Conservation (phyloP, 179 eudicot genomes). For the Beta corolliflora region DNA sequence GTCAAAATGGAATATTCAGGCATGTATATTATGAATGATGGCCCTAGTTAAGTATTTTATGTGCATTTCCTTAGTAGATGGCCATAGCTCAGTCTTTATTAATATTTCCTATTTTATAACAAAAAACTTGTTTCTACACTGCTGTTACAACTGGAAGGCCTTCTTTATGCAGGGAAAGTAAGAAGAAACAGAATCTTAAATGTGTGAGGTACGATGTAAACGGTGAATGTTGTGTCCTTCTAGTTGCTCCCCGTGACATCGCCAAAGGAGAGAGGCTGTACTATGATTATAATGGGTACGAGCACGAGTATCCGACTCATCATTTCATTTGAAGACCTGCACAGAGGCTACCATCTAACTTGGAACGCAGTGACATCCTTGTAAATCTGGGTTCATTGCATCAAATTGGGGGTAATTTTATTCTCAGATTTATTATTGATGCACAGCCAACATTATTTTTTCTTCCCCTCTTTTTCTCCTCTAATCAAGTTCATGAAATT, state of each 20-base stretch:
- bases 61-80: too few relatives aligned
- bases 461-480: not conserved
- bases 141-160: not conserved
- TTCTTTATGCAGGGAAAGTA: conserved; percentile 61
- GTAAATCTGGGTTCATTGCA: not conserved
- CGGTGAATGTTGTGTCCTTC: conserved; percentile 75
- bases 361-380: not conserved
- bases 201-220: conserved; percentile 80
- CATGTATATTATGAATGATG: too few relatives aligned
- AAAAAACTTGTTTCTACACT: not conserved
- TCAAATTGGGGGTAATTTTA: not conserved
- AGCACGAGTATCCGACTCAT: conserved; percentile 86
- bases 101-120: not conserved
- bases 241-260: conserved; percentile 87
- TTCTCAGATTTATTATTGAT: conserved; percentile 21
- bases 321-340: conserved; percentile 51
- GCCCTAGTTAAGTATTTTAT: too few relatives aligned
- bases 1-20: too few relatives aligned
- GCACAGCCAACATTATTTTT: conserved; percentile 1
- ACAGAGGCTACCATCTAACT: conserved; percentile 28
- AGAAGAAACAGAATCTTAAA: conserved; percentile 76
- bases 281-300: conserved; percentile 87
- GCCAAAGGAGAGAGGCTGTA: conserved; percentile 87
- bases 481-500: not conserved
- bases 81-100: too few relatives aligned